Base-by-base conservation (phyloP, 495 filamentous ascomycete species). In the Immersiella caudata region DNA sequence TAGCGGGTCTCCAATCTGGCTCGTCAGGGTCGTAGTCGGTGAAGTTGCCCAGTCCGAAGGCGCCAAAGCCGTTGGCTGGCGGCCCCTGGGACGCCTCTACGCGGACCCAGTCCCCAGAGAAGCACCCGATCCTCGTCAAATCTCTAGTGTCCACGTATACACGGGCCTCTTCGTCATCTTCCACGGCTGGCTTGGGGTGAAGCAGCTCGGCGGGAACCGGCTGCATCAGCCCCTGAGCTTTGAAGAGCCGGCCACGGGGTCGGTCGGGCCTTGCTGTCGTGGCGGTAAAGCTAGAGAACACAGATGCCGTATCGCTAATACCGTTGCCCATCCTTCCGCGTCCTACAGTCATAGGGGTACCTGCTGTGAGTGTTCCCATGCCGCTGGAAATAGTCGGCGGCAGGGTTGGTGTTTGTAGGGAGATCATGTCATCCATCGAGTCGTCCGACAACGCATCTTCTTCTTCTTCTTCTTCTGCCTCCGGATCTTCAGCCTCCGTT, bases 81-180 rank as follows among this genome's bases (percentile, higher is more conserved):
- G 90, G 88, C 70, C 92, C 91, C 49, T 88, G 80, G 16, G 90
- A 83, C 0, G 86, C 80, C 79, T 95, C 92, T 21, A 99, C 81
- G 3, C 89, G 86, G n/a, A 97, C 92, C 95, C 95, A 99, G 73
- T 99, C 95, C 16, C 95, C 95, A 0, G 94, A 97, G 76, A 99
- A 99, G 74, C 93, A 97, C 27, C 93, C 92, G 50, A 98, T 86
- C 66, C 91, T 90, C n/a, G 91, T 87, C 12, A 99, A 79, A 20
- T 92, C 89, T 66, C 85, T 90, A 29, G 94, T 88, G 68, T 95
- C 92, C 8, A 98, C 92, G 76, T 93, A 98, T 20, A 97, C 82
- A 50, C 94, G 86, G 2, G 90, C 88, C 73, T 98, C 96, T 60
- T 93, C 88, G 69, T 98, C 95, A 60, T 97, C 93, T 22, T 87